Percentiles rank a stretch among this genome's conserved stretches.
These are phyloP conservation scores for Neoboletus magnificus DNA, from an alignment of 768 basidiomycete species.

Conservation along the genomic window DNA sequence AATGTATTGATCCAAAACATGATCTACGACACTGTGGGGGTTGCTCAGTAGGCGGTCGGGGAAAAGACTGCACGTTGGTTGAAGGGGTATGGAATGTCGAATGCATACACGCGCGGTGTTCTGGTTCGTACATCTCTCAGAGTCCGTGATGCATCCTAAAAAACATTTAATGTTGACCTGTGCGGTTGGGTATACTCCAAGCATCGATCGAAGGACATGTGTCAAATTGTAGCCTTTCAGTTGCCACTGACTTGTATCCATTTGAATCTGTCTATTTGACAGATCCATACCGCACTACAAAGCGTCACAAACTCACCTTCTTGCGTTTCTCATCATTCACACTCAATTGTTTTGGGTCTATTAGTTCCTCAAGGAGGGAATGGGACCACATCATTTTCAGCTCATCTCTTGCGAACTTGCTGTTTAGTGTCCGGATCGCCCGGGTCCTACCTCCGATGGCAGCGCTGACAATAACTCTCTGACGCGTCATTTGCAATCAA, in stretches of 20 bases:
- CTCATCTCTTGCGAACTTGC: not conserved
- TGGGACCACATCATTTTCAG: not conserved
- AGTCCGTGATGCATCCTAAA: not conserved
- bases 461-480: not conserved
- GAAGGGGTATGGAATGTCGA: conserved; percentile 63
- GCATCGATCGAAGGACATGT: conserved; percentile 11
- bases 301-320: not conserved
- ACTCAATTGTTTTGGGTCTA: not conserved
- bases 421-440: not conserved
- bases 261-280: not conserved
- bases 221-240: conserved; percentile 7
- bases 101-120: conserved; percentile 56
- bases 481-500: not conserved
- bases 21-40: conserved; percentile 78
- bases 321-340: not conserved
- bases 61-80: conserved; percentile 72
- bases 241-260: not conserved
- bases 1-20: conserved; percentile 58
- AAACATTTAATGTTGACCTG: conserved; percentile 10
- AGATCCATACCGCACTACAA: not conserved
- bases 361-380: not conserved
- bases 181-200: conserved; percentile 11
- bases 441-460: not conserved
- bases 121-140: conserved; percentile 37
- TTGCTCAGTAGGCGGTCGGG: conserved; percentile 58